Evolutionary conservation across 2,329 filamentous ascomycete genomes (phyloP), one percentile per base, ranked within the genome.

Genomic region (Lasiodiplodia sp.): DNA sequence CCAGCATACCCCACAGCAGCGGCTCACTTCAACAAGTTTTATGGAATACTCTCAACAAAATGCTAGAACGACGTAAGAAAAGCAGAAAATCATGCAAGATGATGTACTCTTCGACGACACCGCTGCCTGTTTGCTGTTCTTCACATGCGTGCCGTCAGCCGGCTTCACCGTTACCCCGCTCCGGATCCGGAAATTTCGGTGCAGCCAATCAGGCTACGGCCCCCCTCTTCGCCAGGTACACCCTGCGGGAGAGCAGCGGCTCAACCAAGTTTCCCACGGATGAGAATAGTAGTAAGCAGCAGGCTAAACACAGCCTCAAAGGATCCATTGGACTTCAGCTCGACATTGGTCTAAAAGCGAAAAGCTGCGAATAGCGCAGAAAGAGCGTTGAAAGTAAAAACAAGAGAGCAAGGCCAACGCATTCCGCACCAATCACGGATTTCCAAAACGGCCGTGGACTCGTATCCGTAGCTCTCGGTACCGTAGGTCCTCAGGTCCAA

Each of bases 101-200:
- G 44, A 47, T 47, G 44, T 10, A 47, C 44, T 6, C 44, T 44
- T n/a, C 16, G 18, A 18, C 16, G 11, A 34, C 7, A 34, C 31
- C 44, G n/a, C 44, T n/a, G n/a, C n/a, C 44, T 18, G n/a, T 47
- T n/a, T n/a, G 44, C 44, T 47, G 44, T 25, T 53, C 51, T 53
- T 53, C 51, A 53, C 51, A 53, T 53, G 51, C 44, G 18, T 7
- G 18, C n/a, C 6, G 44, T 21, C 3, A 3, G 44, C 44, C 51
- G 11, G 14, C 23, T 25, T 25, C 21, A 12, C 14, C 51, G n/a
- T 25, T 31, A 18, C 51, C 51, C 51, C 51, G 51, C 51, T 53
- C 51, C 51, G 51, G 23, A 53, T 53, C 25, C 14, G 51, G 51
- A 31, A 53, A 53, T 31, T 31, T 53, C 28, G 51, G 51, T 31